Percentiles rank a stretch among this genome's conserved stretches.
These are phyloP conservation scores for Tetrapyrgos nigripes DNA, from an alignment of 1,284 basidiomycete species.

Conservation along the genomic window DNA sequence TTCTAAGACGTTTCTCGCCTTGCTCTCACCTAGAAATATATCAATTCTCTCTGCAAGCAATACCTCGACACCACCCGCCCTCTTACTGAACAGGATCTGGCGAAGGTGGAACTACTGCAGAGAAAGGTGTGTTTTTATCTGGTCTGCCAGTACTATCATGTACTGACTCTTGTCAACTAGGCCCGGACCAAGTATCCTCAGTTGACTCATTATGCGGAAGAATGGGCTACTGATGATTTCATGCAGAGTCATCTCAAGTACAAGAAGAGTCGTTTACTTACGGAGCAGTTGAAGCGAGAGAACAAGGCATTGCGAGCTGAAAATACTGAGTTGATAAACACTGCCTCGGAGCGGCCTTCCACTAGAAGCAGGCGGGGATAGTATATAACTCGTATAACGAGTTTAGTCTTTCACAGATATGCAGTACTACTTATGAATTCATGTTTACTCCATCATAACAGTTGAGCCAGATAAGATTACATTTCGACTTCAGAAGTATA, in stretches of 20 bases:
- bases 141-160: neutral
- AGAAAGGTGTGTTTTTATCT: neutral
- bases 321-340: no score
- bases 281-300: conserved; percentile 1
- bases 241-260: neutral
- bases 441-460: no score
- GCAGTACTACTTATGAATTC: no score
- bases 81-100: neutral
- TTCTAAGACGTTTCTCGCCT: neutral
- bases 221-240: conserved; percentile 5
- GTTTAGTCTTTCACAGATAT: no score
- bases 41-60: neutral
- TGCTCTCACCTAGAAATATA: neutral
- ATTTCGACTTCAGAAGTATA: no score
- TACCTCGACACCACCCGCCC: neutral
- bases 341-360: no score
- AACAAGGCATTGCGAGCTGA: no score
- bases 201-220: neutral
- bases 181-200: neutral
- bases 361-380: no score
- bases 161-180: neutral
- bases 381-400: no score
- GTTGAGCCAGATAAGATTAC: no score
- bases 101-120: neutral
- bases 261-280: neutral